Percentiles rank a stretch among this genome's conserved stretches.
phyloP scores from a whole-genome alignment of 2,329 filamentous ascomycete genomes.

The Pyrenochaeta sp. region DNA sequence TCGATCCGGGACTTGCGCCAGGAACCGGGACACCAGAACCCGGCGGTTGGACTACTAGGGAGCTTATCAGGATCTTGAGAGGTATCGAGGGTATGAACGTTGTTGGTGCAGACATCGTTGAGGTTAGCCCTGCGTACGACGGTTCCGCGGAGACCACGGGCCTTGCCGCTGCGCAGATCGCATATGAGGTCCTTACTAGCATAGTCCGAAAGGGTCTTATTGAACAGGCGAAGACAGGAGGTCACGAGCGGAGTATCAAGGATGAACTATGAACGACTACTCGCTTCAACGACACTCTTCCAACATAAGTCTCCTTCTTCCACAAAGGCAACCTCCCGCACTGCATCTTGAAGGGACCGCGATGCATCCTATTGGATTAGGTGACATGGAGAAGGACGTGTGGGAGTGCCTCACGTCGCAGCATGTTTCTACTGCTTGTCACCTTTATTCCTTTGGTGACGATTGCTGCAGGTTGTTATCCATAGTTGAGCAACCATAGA shows the following conservation, averaged over 20 bases:
- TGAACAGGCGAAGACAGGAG: conserved; percentile 45
- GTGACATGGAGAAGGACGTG: no score
- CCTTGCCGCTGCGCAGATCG: conserved; percentile 82
- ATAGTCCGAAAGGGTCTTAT: conserved; percentile 69
- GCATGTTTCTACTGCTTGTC: no score
- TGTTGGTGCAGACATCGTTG: conserved; percentile 89
- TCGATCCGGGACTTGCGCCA: conserved; percentile 76
- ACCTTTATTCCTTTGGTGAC: no score
- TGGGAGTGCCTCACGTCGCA: no score
- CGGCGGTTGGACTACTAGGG: conserved; percentile 88
- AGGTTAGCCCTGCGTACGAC: conserved; percentile 88
- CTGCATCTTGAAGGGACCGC: no score
- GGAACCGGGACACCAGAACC: conserved; percentile 90
- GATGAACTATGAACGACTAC: conserved; percentile 35
- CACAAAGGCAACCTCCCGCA: neutral
- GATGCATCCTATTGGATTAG: no score
- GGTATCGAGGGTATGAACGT: conserved; percentile 85
- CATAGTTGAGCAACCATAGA: no score
- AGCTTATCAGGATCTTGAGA: conserved; percentile 83
- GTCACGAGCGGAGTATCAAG: conserved; percentile 22
- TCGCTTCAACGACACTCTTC: neutral
- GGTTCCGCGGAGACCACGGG: conserved; percentile 81
- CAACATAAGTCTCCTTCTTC: neutral
- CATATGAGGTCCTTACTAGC: conserved; percentile 83
- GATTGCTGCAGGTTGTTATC: no score